Conservation (phyloP, 2,329 filamentous ascomycete genomes). For the Escovopsis sp. region DNA sequence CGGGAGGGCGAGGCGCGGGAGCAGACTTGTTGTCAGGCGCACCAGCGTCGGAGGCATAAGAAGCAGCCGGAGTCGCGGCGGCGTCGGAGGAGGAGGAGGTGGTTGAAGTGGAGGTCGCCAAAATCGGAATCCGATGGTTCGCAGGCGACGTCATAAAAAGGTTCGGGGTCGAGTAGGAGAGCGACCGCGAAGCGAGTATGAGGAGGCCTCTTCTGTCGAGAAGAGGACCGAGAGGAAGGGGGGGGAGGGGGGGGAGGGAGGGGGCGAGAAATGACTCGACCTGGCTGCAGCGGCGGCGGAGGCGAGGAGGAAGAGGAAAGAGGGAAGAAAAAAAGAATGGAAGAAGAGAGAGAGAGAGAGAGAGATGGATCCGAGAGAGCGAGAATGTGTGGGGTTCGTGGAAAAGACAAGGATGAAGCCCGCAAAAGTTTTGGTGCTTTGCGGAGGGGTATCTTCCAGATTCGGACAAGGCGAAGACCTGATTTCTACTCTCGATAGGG, state of each 20-base stretch:
- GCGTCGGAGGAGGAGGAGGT: too few relatives aligned
- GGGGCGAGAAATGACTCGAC: background rate
- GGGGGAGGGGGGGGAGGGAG: background rate
- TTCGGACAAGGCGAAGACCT: conserved; percentile 1
- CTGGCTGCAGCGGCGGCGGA: too few relatives aligned
- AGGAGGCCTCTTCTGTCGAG: background rate
- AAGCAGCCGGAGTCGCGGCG: conserved; percentile 36
- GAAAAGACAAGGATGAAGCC: too few relatives aligned
- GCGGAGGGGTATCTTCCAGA: conserved; percentile 3
- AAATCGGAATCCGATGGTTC: conserved; percentile 36
- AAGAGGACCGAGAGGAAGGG: too few relatives aligned
- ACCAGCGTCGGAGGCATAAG: conserved; percentile 54
- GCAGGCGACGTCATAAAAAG: conserved; percentile 50
- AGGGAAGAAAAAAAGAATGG: too few relatives aligned
- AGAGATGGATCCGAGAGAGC: background rate
- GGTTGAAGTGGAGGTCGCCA: conserved; percentile 42
- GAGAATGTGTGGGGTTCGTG: background rate
- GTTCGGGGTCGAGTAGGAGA: conserved; percentile 17
- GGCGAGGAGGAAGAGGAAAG: too few relatives aligned
- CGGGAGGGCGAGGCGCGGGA: conserved; percentile 38
- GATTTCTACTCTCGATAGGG: conserved; percentile 2
- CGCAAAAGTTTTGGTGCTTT: background rate
- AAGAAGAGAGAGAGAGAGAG: background rate
- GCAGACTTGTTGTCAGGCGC: conserved; percentile 48
- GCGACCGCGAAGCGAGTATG: conserved; percentile 8